Evolutionary conservation across 2,329 filamentous ascomycete genomes (phyloP).

Genomic region (Phyllosticta paracitricarpa): DNA sequence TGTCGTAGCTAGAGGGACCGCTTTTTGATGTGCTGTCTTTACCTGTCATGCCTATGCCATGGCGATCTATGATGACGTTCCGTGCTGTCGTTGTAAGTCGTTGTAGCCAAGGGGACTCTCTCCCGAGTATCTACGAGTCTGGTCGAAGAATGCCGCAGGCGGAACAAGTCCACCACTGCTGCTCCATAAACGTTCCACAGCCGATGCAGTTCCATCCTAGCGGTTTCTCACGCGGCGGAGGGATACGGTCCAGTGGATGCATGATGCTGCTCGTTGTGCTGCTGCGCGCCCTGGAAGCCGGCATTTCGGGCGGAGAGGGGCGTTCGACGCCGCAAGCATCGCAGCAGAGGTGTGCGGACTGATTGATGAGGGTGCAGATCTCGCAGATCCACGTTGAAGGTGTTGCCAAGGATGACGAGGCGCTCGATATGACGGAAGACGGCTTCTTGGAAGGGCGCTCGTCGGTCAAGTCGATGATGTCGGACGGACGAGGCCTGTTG

Average conservation of each 20-base stretch:
- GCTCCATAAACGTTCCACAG: constrained; percentile 55
- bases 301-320: constrained; percentile 28
- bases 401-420: background rate
- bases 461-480: constrained; percentile 10
- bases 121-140: background rate
- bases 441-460: constrained; percentile 16
- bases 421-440: constrained; percentile 6
- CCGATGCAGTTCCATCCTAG: constrained; percentile 49
- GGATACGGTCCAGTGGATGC: constrained; percentile 20
- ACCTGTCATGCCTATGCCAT: no score
- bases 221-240: constrained; percentile 28
- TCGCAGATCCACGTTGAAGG: constrained; percentile 46
- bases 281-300: constrained; percentile 18
- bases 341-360: constrained; percentile 48
- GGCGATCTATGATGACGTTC: no score
- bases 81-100: no score
- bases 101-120: no score
- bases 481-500: constrained; percentile 11
- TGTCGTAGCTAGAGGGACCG: no score
- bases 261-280: constrained; percentile 18
- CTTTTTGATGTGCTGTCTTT: no score
- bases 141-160: constrained; percentile 36
- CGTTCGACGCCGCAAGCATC: constrained; percentile 51
- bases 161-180: constrained; percentile 54
- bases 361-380: constrained; percentile 53